Conservation (phyloP, 2,329 filamentous ascomycete genomes). For the Bisporella sp. region DNA sequence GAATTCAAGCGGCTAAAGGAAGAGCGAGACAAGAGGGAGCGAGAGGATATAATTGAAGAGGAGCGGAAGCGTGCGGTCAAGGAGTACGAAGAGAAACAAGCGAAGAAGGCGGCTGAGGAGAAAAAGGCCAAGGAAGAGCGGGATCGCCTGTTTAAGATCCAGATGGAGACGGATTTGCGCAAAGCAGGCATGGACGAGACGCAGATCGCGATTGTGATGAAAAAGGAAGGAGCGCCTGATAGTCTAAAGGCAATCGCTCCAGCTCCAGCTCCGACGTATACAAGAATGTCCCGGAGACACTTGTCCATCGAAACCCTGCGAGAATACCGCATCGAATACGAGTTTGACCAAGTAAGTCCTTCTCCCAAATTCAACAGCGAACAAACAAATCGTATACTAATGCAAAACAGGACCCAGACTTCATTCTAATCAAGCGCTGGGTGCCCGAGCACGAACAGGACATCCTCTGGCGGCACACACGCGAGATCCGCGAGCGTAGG, state of each 20-base stretch:
- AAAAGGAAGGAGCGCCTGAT: conserved; percentile 44
- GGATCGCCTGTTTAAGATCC: conserved; percentile 34
- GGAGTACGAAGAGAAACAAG: conserved; percentile 36
- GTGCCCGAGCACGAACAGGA: conserved; percentile 66
- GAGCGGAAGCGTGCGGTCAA: background rate
- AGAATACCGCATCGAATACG: conserved; percentile 48
- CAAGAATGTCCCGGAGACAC: conserved; percentile 54
- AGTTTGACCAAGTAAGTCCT: conserved; percentile 45
- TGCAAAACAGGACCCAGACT: conserved; percentile 54
- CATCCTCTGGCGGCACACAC: conserved; percentile 65
- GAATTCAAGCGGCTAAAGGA: conserved; percentile 32
- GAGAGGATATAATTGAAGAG: conserved; percentile 41
- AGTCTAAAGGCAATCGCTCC: background rate
- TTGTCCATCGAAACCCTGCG: conserved; percentile 55
- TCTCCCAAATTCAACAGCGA: background rate
- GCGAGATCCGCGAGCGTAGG: conserved; percentile 36
- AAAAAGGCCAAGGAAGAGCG: conserved; percentile 30
- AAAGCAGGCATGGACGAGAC: conserved; percentile 52
- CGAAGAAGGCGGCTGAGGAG: conserved; percentile 27
- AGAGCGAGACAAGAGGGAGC: conserved; percentile 41
- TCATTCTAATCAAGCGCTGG: conserved; percentile 66
- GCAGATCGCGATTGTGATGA: conserved; percentile 51
- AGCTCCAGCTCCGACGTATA: conserved; percentile 44
- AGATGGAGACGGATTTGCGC: conserved; percentile 50
- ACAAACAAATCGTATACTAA: conserved; percentile 24